Conservation (phyloP, 768 basidiomycete species). For the Lactarius indigo region DNA sequence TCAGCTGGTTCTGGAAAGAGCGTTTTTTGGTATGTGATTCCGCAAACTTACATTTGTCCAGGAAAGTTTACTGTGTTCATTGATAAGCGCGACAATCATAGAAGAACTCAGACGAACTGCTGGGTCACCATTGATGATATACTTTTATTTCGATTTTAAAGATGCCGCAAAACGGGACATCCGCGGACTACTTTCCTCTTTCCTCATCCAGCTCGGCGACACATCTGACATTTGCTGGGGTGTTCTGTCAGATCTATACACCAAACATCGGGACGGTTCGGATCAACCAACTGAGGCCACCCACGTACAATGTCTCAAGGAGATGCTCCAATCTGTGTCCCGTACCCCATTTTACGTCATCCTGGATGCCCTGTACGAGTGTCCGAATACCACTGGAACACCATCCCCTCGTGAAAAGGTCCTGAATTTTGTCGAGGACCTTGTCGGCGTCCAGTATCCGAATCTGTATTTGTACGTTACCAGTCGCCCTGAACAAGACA, state of each 20-base stretch:
- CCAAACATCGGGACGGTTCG: background rate
- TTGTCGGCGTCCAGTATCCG: background rate
- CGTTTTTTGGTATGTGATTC: background rate
- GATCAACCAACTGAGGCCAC: background rate
- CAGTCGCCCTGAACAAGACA: conserved; percentile 10
- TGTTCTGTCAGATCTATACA: background rate
- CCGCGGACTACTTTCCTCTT: background rate
- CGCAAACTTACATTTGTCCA: no score
- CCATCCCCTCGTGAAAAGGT: background rate
- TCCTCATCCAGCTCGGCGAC: conserved; percentile 1
- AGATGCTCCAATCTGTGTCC: background rate
- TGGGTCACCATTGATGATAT: background rate
- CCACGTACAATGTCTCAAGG: background rate
- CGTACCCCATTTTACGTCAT: background rate
- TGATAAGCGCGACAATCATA: conserved; percentile 1
- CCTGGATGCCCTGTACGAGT: conserved; percentile 4
- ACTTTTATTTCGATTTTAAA: background rate
- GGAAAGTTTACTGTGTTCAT: background rate
- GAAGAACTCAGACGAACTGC: background rate
- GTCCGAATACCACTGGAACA: background rate
- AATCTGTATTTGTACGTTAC: conserved; percentile 3
- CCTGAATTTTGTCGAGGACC: background rate
- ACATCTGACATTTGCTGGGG: background rate
- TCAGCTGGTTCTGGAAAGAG: conserved; percentile 11
- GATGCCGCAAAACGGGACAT: background rate